These are phyloP conservation scores for Onygenales sp. DNA, from an alignment of 2,329 filamentous ascomycete genomes.

Conservation along the genomic window DNA sequence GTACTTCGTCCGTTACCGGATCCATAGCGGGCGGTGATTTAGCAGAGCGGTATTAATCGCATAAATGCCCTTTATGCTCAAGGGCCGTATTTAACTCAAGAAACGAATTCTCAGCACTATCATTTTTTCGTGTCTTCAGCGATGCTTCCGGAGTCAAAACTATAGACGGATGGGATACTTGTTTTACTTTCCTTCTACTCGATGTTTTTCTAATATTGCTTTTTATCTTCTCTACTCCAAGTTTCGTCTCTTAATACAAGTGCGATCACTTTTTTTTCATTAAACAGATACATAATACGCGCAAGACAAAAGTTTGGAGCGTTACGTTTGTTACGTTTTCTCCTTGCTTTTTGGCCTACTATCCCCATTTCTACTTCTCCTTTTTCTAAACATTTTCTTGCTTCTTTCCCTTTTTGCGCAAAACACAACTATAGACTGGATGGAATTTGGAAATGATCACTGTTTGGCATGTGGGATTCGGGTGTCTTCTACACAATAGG, in stretches of 20 bases:
- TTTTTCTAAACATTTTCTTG: too few relatives aligned
- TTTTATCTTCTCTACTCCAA: neutral
- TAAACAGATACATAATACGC: neutral
- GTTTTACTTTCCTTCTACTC: neutral
- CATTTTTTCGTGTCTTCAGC: neutral
- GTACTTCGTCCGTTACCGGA: conserved; percentile 8
- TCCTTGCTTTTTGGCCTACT: too few relatives aligned
- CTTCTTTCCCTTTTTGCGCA: neutral
- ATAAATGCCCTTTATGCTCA: neutral
- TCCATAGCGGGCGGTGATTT: conserved; percentile 10
- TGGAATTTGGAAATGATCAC: neutral
- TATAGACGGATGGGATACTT: conserved; percentile 1
- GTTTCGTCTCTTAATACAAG: neutral
- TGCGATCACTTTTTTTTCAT: neutral
- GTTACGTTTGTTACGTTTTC: too few relatives aligned
- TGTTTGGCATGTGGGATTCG: neutral
- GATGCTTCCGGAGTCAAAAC: conserved; percentile 1
- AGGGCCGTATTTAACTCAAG: neutral
- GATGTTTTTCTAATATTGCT: neutral
- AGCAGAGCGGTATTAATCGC: conserved; percentile 9
- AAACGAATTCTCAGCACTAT: neutral
- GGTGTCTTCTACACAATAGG: neutral
- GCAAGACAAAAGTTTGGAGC: too few relatives aligned
- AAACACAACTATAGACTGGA: neutral
- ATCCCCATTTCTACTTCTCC: too few relatives aligned